These are phyloP conservation scores for Alternaria incomplexa DNA, from an alignment of 2,329 filamentous ascomycete species.

Conservation along the genomic window DNA sequence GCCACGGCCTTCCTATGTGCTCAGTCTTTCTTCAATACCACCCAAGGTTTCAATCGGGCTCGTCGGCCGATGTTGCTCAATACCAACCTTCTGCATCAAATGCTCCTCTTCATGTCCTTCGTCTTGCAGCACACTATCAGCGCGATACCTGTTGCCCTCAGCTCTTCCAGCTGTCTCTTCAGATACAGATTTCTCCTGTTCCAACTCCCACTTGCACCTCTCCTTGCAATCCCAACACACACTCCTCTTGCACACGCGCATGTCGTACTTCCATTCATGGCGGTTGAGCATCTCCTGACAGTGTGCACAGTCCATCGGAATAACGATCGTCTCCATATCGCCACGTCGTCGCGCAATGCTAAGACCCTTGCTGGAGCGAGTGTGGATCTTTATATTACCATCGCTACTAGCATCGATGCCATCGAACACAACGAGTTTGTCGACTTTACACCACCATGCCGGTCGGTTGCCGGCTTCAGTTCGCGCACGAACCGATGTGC, in stretches of 20 bases:
- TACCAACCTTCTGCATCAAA: slow-evolving; percentile 29
- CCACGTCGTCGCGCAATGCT: slow-evolving; percentile 37
- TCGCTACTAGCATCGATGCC: slow-evolving; percentile 23
- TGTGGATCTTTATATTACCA: slow-evolving; percentile 22
- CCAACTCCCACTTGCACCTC: slow-evolving; percentile 39
- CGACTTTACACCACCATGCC: slow-evolving; percentile 46
- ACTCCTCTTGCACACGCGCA: slow-evolving; percentile 39
- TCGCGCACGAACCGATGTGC: slow-evolving; percentile 34
- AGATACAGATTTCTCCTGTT: neutral
- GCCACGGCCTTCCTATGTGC: fast-evolving
- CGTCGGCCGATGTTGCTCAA: slow-evolving; percentile 19
- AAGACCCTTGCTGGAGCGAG: slow-evolving; percentile 40
- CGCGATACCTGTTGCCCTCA: slow-evolving; percentile 32
- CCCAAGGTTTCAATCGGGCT: slow-evolving; percentile 24
- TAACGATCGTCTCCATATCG: slow-evolving; percentile 37
- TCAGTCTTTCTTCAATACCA: slow-evolving; percentile 25
- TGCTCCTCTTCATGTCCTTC: slow-evolving; percentile 22
- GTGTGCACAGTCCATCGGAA: slow-evolving; percentile 40
- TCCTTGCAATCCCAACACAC: slow-evolving; percentile 46
- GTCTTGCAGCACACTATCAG: slow-evolving; percentile 41
- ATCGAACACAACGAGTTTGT: slow-evolving; percentile 44
- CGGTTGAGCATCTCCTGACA: slow-evolving; percentile 44
- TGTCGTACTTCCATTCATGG: slow-evolving; percentile 44
- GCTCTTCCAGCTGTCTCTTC: neutral
- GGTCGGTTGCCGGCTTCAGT: slow-evolving; percentile 31